These are phyloP conservation scores for Penicillium alfredii DNA, from an alignment of 495 filamentous ascomycete genomes.

Conservation along the genomic window DNA sequence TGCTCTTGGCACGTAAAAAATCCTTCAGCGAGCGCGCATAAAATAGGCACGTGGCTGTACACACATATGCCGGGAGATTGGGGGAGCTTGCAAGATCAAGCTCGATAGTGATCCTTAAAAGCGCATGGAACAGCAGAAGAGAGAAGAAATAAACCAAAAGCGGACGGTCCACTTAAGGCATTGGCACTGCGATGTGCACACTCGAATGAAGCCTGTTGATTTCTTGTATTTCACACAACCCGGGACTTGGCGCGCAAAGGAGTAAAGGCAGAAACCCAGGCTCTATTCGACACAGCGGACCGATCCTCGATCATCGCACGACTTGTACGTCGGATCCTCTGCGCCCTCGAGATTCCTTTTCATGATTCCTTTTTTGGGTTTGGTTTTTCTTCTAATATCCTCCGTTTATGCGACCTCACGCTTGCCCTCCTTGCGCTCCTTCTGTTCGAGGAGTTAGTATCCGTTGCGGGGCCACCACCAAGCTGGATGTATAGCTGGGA, in stretches of 20 bases:
- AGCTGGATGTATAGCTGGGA: not conserved
- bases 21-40: slow-evolving; percentile 94
- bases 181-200: slow-evolving; percentile 21
- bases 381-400: no score
- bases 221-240: slow-evolving; percentile 30
- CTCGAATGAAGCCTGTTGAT: slow-evolving; percentile 32
- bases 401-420: slow-evolving; percentile 73
- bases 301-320: slow-evolving; percentile 32
- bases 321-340: no score
- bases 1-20: slow-evolving; percentile 87
- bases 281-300: slow-evolving; percentile 26
- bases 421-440: slow-evolving; percentile 97
- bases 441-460: slow-evolving; percentile 59
- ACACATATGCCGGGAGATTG: slow-evolving; percentile 83
- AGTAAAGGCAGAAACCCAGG: slow-evolving; percentile 30
- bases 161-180: slow-evolving; percentile 11
- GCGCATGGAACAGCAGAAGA: slow-evolving; percentile 2
- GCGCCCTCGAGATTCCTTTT: slow-evolving; percentile 31
- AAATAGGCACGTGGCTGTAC: slow-evolving; percentile 84
- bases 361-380: slow-evolving; percentile 22
- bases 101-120: slow-evolving; percentile 7
- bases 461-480: not conserved
- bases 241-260: slow-evolving; percentile 21
- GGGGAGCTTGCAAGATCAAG: not conserved
- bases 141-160: slow-evolving; percentile 6